Evolutionary conservation across 257 asterid genomes (phyloP).

Genomic region (Leonotis leonurus): DNA sequence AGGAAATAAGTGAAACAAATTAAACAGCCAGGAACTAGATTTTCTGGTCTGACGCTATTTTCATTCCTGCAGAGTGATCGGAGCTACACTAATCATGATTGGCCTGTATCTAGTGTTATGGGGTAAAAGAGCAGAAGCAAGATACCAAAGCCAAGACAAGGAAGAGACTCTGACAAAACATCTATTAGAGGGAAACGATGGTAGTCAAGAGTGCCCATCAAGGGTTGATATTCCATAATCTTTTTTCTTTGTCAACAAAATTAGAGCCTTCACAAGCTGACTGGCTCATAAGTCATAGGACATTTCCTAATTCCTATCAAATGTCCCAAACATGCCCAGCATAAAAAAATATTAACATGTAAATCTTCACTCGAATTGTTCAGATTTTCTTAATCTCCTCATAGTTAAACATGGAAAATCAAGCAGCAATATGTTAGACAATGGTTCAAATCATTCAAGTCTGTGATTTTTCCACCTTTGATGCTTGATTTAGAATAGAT

Average conservation of each 20-base stretch:
- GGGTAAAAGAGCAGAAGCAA: constrained; percentile 70
- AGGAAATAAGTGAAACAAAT: not conserved
- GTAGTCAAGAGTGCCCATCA: constrained; percentile 28
- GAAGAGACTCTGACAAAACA: constrained; percentile 53
- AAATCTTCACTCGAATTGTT: too few relatives aligned
- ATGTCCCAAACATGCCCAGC: too few relatives aligned
- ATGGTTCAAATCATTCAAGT: not conserved
- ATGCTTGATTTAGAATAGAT: not conserved
- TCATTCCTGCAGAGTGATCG: constrained; percentile 50
- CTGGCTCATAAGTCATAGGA: not conserved
- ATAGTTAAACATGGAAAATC: too few relatives aligned
- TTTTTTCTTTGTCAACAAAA: constrained; percentile 1
- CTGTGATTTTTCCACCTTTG: not conserved
- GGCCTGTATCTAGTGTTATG: constrained; percentile 76
- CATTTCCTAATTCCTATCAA: constrained; percentile 1
- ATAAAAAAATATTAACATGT: too few relatives aligned
- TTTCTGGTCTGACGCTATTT: not conserved
- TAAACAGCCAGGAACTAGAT: not conserved
- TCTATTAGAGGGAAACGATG: constrained; percentile 34
- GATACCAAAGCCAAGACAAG: constrained; percentile 27
- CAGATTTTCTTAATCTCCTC: too few relatives aligned
- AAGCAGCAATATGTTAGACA: too few relatives aligned
- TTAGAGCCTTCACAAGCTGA: constrained; percentile 14
- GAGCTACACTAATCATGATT: constrained; percentile 59
- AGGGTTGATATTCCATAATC: constrained; percentile 38